phyloP scores from a whole-genome alignment of 106 monocot genomes.

The Dendrobium catenatum region DNA sequence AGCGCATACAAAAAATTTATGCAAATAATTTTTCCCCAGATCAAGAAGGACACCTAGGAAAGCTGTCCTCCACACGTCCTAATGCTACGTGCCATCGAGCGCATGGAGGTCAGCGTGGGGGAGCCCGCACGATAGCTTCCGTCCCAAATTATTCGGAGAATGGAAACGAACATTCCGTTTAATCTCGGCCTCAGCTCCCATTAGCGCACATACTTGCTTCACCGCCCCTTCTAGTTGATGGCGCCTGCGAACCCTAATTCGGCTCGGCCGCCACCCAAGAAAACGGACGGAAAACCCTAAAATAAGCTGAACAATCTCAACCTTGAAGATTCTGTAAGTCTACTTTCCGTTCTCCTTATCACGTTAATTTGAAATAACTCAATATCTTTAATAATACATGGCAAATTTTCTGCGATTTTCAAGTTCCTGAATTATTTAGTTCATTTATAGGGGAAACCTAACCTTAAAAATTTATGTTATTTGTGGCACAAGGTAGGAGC shows the following conservation, averaged over 20 bases:
- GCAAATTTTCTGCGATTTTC: neutral
- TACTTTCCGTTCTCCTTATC: neutral
- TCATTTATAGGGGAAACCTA: neutral
- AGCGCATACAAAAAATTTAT: too few relatives aligned
- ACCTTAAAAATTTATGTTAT: neutral
- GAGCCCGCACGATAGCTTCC: neutral
- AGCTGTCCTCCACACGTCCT: neutral
- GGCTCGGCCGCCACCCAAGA: conserved; percentile 1
- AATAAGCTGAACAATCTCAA: neutral
- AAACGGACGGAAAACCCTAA: neutral
- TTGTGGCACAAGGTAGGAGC: neutral
- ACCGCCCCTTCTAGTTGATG: conserved; percentile 6
- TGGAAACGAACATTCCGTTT: neutral
- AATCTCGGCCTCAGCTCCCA: neutral
- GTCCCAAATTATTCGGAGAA: neutral
- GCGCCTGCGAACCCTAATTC: conserved; percentile 21
- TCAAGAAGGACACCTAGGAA: neutral
- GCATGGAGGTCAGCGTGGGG: neutral
- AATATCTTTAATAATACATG: neutral
- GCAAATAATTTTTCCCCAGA: neutral
- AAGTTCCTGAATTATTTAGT: neutral
- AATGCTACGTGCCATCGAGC: neutral
- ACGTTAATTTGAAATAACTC: neutral
- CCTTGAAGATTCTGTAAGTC: neutral
- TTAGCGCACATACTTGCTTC: neutral